Percentiles rank a stretch among this genome's conserved stretches.
Conservation (phyloP, 768 basidiomycete genomes). For the Lactifluus pinguis region DNA sequence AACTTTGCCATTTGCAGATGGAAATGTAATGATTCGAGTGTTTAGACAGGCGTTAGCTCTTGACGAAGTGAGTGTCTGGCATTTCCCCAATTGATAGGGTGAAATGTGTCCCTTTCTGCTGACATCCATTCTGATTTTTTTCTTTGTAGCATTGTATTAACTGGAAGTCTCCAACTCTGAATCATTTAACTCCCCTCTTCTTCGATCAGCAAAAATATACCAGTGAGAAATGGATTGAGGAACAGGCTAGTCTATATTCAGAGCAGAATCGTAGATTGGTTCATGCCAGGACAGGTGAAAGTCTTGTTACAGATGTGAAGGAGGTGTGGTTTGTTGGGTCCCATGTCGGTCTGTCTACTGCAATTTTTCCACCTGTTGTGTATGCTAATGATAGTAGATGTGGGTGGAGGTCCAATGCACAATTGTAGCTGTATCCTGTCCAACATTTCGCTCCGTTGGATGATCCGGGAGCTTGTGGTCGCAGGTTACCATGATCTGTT, state of each 20-base stretch:
- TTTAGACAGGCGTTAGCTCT: constrained; percentile 74
- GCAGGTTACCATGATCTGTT: constrained; percentile 1
- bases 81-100: too few relatives aligned
- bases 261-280: too few relatives aligned
- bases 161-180: too few relatives aligned
- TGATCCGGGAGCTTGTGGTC: constrained; percentile 9
- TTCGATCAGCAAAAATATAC: too few relatives aligned
- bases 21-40: constrained; percentile 53
- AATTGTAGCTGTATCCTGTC: constrained; percentile 1
- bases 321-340: constrained; percentile 17
- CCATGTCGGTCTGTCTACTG: constrained; percentile 10
- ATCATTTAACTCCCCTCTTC: constrained; percentile 34
- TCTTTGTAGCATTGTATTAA: constrained; percentile 44
- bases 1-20: constrained; percentile 57
- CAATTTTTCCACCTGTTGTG: not conserved
- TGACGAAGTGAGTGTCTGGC: constrained; percentile 49
- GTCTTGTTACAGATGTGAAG: too few relatives aligned
- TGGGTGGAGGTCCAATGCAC: constrained; percentile 16
- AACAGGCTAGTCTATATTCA: too few relatives aligned
- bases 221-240: too few relatives aligned
- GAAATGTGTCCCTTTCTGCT: too few relatives aligned
- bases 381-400: not conserved
- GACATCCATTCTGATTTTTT: too few relatives aligned
- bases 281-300: too few relatives aligned
- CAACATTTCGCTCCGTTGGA: constrained; percentile 16